Evolutionary conservation across 768 basidiomycete species (phyloP).

Genomic region (Boletus subcaerulescens): DNA sequence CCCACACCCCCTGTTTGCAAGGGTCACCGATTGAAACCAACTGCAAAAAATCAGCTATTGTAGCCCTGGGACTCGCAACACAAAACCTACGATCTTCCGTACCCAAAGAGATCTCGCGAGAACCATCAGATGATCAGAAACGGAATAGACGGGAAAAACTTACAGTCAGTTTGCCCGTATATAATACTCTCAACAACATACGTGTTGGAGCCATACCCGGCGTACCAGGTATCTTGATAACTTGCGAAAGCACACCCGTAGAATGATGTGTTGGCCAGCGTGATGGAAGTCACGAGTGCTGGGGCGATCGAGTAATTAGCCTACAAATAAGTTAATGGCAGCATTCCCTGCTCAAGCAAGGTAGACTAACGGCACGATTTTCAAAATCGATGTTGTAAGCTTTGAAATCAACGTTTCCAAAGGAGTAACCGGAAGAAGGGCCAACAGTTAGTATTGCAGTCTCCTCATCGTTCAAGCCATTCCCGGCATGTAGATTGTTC

Average conservation of each 20-base stretch:
- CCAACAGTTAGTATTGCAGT: conserved; percentile 58
- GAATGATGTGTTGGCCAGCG: conserved; percentile 66
- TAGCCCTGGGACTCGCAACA: not conserved
- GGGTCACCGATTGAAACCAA: conserved; percentile 56
- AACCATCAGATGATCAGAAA: not conserved
- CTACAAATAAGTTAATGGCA: conserved; percentile 11
- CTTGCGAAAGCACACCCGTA: conserved; percentile 18
- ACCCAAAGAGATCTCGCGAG: conserved; percentile 14
- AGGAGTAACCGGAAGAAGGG: conserved; percentile 46
- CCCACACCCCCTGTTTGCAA: conserved; percentile 63
- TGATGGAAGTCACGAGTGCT: conserved; percentile 60
- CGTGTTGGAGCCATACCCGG: conserved; percentile 54
- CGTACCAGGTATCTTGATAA: conserved; percentile 50
- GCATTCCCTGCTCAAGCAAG: not conserved
- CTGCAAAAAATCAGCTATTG: conserved; percentile 26
- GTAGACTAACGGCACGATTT: conserved; percentile 54
- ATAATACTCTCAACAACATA: conserved; percentile 62
- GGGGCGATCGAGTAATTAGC: conserved; percentile 59
- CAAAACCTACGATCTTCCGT: conserved; percentile 4
- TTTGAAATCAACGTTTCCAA: conserved; percentile 58
- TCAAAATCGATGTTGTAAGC: conserved; percentile 67
- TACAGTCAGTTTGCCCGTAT: conserved; percentile 64
- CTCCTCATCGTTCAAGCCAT: conserved; percentile 50
- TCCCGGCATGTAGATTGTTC: conserved; percentile 42
- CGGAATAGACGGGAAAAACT: conserved; percentile 14